Conservation (phyloP, 2,329 filamentous ascomycete genomes). For the Ampelomyces quisqualis region DNA sequence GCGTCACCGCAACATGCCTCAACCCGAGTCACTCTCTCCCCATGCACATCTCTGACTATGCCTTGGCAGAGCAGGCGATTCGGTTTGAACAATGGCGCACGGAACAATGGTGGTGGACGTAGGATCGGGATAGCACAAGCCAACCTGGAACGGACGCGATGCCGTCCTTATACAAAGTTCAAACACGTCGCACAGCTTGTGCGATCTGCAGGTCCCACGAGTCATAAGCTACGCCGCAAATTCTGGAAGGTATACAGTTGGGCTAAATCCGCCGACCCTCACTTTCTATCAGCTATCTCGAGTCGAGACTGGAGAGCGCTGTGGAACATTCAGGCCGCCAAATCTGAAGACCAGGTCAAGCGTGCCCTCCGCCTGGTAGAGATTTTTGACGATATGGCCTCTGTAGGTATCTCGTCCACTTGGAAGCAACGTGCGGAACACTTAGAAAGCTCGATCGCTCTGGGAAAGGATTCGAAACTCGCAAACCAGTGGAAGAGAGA, state of each 20-base stretch:
- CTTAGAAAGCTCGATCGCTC: slow-evolving; percentile 27
- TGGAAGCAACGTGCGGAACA: slow-evolving; percentile 33
- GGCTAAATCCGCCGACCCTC: slow-evolving; percentile 20
- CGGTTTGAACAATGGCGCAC: too few species aligned
- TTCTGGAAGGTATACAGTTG: slow-evolving; percentile 38
- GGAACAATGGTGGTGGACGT: too few species aligned
- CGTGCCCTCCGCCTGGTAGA: slow-evolving; percentile 21
- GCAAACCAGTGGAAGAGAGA: slow-evolving; percentile 42
- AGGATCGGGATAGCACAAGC: too few species aligned
- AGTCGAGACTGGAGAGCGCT: slow-evolving; percentile 38
- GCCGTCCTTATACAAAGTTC: slow-evolving; percentile 11
- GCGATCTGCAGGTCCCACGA: too few species aligned
- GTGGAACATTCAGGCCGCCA: slow-evolving; percentile 30
- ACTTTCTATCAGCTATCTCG: slow-evolving; percentile 22
- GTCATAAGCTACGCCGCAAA: slow-evolving; percentile 6
- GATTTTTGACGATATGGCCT: slow-evolving; percentile 34
- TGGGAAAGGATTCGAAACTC: too few species aligned
- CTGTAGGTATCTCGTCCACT: slow-evolving; percentile 15
- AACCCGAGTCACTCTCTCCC: too few species aligned
- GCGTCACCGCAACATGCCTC: too few species aligned
- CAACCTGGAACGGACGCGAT: background rate
- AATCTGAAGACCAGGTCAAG: slow-evolving; percentile 12
- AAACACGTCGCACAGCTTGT: slow-evolving; percentile 16
- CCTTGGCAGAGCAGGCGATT: too few species aligned
- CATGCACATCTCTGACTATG: too few species aligned